Conservation (phyloP, 2,329 filamentous ascomycete species). For the Trichophyton benhamiae region DNA sequence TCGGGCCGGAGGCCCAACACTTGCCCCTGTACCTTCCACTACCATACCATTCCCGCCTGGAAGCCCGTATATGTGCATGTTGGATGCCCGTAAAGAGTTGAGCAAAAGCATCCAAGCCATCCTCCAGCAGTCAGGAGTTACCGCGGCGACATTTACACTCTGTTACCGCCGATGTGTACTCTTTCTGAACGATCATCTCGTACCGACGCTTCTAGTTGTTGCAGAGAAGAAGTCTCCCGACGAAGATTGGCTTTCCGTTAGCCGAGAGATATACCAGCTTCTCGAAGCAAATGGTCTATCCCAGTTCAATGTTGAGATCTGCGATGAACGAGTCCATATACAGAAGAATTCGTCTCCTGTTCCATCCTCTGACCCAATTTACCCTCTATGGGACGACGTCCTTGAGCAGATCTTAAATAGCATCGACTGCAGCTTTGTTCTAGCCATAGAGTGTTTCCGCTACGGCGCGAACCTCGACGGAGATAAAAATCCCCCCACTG, state of each 20-base stretch:
- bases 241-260: neutral
- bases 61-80: neutral
- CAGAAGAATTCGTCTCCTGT: neutral
- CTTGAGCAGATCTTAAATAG: neutral
- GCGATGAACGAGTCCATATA: too few species aligned
- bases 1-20: neutral
- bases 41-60: neutral
- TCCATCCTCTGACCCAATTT: neutral
- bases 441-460: constrained; percentile 5
- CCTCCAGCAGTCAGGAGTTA: neutral
- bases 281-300: neutral
- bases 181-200: neutral
- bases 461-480: neutral
- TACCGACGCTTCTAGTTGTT: neutral
- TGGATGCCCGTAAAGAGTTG: neutral
- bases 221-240: neutral
- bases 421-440: neutral
- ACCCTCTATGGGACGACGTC: too few species aligned
- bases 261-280: neutral
- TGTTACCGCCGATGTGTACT: neutral
- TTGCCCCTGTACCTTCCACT: neutral
- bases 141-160: neutral
- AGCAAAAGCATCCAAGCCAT: neutral
- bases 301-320: too few species aligned
- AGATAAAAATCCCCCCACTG: neutral